Evolutionary conservation across 345 rosid species (phyloP), one percentile per base, ranked within the genome.

Genomic region (Eucalyptus pauciflora): DNA sequence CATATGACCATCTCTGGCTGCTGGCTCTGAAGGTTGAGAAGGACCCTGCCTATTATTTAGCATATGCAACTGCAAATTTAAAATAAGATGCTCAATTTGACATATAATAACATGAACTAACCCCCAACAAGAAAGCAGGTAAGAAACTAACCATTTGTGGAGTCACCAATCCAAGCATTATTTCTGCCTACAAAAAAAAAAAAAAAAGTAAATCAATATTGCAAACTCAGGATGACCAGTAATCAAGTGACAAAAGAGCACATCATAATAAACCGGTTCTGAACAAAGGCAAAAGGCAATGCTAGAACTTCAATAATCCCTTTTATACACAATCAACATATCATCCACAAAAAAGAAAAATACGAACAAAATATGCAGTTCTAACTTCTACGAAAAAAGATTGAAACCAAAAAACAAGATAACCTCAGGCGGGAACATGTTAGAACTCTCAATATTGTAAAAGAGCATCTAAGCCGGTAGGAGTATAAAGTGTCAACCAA

Each of bases 91-190:
- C 27, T 17, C 50, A 86, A 54, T 81, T 46, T 90, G 50, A 31
- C 41, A 45, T 85, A 86, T 91, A 91, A 95, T 96, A 88, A 92
- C 45, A 86, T n/a, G 62, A 50, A 27, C 52, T 50, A 20, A 31
- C 25, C 60, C 11, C 43, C 25, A 86, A 86, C 60, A 86, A 51
- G 64, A 51, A 86, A 86, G 60, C 41, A 11, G 83, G 46, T 20
- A 37, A 76, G 83, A 76, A 37, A 71, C 88, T 71, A 51, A 97
- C 99, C 92, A 93, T 94, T 96, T 96, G 96, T 52, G 96, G 94
- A 71, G 96, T 88, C 88, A 95, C 99, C 94, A 96, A 90, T 90
- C 96, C 98, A 85, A 96, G 96, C 97, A 96, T 94, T 93, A 96
- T 94, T 87, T 97, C 99, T 11, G 96, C 99, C 99, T 97, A 93